These are phyloP conservation scores for Batkoa obscura DNA, from an alignment of 371 early-diverging fungal genomes.

Conservation along the genomic window DNA sequence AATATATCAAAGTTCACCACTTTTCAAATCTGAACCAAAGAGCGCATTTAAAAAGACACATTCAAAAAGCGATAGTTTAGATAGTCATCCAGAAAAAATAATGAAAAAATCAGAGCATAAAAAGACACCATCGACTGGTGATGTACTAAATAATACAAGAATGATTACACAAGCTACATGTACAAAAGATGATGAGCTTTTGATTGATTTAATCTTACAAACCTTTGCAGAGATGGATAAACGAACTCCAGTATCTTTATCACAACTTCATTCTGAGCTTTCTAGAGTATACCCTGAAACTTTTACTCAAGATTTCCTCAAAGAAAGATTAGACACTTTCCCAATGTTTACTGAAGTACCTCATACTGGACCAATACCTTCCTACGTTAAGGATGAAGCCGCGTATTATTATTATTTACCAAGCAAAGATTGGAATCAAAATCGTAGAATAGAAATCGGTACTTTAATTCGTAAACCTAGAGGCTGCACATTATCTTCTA, in stretches of 20 bases:
- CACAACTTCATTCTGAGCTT: background rate
- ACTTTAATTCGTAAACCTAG: slow-evolving; percentile 3
- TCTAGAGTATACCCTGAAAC: background rate
- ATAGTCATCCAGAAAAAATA: background rate
- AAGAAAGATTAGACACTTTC: background rate
- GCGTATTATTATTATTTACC: background rate
- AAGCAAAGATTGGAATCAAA: background rate
- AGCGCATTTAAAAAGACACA: background rate
- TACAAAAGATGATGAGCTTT: background rate
- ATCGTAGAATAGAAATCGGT: slow-evolving; percentile 2
- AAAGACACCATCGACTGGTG: background rate
- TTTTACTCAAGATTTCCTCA: background rate
- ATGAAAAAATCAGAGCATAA: background rate
- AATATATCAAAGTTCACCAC: background rate
- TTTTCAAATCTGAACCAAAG: background rate
- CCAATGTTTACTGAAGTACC: slow-evolving; percentile 2
- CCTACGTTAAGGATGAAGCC: background rate
- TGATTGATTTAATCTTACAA: slow-evolving; percentile 3
- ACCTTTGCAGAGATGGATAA: slow-evolving; percentile 3
- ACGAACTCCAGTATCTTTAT: background rate
- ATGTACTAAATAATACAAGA: background rate
- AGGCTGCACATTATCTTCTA: background rate
- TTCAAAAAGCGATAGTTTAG: background rate
- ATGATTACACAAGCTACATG: background rate
- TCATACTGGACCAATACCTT: background rate